Conservation (phyloP, 2,329 filamentous ascomycete genomes). For the Curvularia sp. region DNA sequence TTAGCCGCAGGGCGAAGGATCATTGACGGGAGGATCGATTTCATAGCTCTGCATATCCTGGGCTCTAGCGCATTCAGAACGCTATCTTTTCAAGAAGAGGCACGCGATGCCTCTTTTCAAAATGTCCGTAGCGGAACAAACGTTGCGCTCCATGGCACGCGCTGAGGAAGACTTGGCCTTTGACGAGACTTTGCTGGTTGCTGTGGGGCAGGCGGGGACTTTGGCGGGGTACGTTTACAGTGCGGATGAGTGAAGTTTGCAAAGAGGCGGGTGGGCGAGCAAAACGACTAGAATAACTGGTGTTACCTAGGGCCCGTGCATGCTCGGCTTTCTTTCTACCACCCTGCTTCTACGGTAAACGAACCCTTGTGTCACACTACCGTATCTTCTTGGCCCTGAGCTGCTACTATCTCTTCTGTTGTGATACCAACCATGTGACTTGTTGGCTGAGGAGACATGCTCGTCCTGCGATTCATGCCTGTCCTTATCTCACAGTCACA, state of each 20-base stretch:
- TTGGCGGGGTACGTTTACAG: background rate
- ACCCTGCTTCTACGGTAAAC: background rate
- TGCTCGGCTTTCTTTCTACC: background rate
- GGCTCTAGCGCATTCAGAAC: constrained; percentile 7
- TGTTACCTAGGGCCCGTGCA: constrained; percentile 2
- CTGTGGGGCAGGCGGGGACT: constrained; percentile 1
- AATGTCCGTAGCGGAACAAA: constrained; percentile 5
- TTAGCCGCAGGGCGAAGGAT: constrained; percentile 24
- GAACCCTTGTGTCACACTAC: background rate
- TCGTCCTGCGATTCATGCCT: background rate
- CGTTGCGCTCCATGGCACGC: constrained; percentile 11
- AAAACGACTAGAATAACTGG: background rate
- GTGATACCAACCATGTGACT: background rate
- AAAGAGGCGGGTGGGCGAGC: background rate
- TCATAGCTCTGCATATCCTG: constrained; percentile 2
- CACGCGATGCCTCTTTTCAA: constrained; percentile 14
- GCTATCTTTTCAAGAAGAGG: constrained; percentile 2
- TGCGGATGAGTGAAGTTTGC: background rate
- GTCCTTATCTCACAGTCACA: background rate
- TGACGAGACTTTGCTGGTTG: background rate
- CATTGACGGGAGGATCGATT: constrained; percentile 9
- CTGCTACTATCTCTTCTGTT: background rate
- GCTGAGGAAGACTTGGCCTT: constrained; percentile 1
- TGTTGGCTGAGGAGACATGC: background rate
- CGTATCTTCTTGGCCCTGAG: background rate